A percentile compares a stretch with the other conserved stretches of the same genome.
Evolutionary conservation across 2,329 filamentous ascomycete species (phyloP).

Genomic region (Conoideocrella luteorostrata): DNA sequence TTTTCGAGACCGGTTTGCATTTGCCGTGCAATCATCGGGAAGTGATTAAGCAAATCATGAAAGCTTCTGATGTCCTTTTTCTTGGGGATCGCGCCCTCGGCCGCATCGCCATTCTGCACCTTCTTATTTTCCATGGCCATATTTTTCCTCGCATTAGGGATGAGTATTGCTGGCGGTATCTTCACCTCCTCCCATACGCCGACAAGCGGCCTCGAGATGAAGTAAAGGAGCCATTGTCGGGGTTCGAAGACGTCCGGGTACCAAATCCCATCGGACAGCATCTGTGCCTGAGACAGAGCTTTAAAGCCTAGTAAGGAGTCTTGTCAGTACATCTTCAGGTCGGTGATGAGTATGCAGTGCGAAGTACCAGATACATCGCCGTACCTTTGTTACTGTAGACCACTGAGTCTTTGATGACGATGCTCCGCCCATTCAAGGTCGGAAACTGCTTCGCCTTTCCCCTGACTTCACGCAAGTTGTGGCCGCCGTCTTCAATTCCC

Average conservation of each 20-base stretch:
- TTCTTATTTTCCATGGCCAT: conserved; percentile 31
- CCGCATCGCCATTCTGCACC: conserved; percentile 29
- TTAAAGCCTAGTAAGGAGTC: conserved; percentile 97
- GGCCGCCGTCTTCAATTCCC: conserved; percentile 48
- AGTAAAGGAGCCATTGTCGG: conserved; percentile 94
- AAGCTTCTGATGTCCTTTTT: conserved; percentile 94
- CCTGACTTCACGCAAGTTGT: conserved; percentile 75
- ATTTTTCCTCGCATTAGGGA: conserved; percentile 34
- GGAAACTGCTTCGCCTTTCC: conserved; percentile 92
- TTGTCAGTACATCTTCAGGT: too few relatives aligned
- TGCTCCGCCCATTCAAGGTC: conserved; percentile 85
- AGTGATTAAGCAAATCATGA: conserved; percentile 80
- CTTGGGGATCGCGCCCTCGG: conserved; percentile 37
- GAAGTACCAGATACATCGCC: not conserved
- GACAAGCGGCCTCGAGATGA: conserved; percentile 82
- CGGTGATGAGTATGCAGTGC: too few relatives aligned
- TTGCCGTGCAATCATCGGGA: conserved; percentile 91
- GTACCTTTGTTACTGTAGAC: conserved; percentile 95
- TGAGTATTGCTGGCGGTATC: conserved; percentile 59
- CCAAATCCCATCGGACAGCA: conserved; percentile 78
- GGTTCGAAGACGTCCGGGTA: conserved; percentile 85
- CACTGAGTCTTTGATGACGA: conserved; percentile 88
- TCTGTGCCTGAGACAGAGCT: conserved; percentile 78
- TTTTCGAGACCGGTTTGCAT: conserved; percentile 90
- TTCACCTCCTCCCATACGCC: conserved; percentile 74